Percentiles rank a stretch among this genome's conserved stretches.
phyloP scores from a whole-genome alignment of 1,139 yeast genomes.

The Kodamaea alishanica region DNA sequence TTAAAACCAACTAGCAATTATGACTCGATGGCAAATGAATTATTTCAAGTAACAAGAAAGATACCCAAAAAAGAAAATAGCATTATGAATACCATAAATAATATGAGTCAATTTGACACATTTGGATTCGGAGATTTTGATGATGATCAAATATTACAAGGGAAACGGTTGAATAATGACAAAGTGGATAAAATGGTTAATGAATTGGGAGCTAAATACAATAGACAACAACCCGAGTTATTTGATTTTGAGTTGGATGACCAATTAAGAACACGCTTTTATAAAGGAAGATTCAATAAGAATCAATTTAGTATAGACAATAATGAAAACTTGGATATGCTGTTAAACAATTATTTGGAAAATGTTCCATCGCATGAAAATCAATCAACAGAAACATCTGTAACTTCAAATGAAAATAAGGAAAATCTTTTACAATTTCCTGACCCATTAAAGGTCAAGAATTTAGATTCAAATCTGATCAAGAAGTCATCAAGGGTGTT shows the following conservation, averaged over 20 bases:
- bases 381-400: not conserved
- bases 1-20: constrained; percentile 4
- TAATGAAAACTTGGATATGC: constrained; percentile 28
- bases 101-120: not conserved
- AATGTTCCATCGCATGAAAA: constrained; percentile 3
- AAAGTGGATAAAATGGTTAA: constrained; percentile 37
- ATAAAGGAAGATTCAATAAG: constrained; percentile 34
- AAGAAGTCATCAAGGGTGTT: constrained; percentile 23
- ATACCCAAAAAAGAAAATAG: constrained; percentile 13
- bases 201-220: constrained; percentile 18
- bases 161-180: constrained; percentile 28
- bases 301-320: constrained; percentile 14
- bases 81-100: not conserved
- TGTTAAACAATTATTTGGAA: constrained; percentile 26
- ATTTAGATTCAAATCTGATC: constrained; percentile 19
- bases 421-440: constrained; percentile 30
- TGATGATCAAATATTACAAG: constrained; percentile 18
- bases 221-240: constrained; percentile 8
- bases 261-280: constrained; percentile 44
- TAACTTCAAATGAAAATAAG: constrained; percentile 24
- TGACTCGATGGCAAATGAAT: constrained; percentile 25
- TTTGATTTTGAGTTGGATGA: constrained; percentile 32
- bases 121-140: constrained; percentile 6
- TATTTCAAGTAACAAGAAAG: constrained; percentile 40
- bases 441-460: constrained; percentile 29